Percentiles rank a stretch among this genome's conserved stretches.
Evolutionary conservation across 2,329 filamentous ascomycete genomes (phyloP).

Genomic region (Diplocarpon mali): DNA sequence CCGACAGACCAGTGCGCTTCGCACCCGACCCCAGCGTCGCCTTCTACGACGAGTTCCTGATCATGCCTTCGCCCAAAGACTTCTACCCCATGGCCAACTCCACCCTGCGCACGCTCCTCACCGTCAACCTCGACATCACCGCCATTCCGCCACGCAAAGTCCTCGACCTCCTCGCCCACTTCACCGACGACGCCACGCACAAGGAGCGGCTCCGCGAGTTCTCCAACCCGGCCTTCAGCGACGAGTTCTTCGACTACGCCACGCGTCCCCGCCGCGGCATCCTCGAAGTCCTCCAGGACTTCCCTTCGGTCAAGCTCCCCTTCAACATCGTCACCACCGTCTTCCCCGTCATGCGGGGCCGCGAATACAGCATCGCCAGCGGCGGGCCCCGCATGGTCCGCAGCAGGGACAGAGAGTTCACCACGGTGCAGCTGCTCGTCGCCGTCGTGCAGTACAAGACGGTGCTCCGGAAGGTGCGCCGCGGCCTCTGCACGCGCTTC

Average conservation of each 20-base stretch:
- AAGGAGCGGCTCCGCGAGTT: conserved; percentile 78
- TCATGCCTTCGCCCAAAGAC: conserved; percentile 20
- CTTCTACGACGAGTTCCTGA: conserved; percentile 21
- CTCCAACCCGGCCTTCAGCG: conserved; percentile 63
- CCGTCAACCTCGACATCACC: conserved; percentile 78
- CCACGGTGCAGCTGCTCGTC: conserved; percentile 60
- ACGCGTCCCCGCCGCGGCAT: conserved; percentile 83
- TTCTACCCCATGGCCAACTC: conserved; percentile 20
- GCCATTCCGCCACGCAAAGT: conserved; percentile 82
- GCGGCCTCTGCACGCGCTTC: conserved; percentile 87
- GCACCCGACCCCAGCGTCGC: conserved; percentile 22
- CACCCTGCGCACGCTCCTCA: conserved; percentile 63
- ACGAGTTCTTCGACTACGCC: conserved; percentile 94
- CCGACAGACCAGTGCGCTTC: conserved; percentile 57
- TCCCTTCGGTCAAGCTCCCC: conserved; percentile 72
- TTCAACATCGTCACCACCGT: conserved; percentile 59
- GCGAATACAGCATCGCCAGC: conserved; percentile 88
- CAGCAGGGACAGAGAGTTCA: conserved; percentile 19
- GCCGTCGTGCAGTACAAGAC: conserved; percentile 90
- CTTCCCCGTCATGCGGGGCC: conserved; percentile 73
- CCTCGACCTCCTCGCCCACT: conserved; percentile 67
- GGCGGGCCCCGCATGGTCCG: conserved; percentile 36
- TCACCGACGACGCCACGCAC: conserved; percentile 61
- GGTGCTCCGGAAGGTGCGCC: conserved; percentile 69
- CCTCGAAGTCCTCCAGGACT: conserved; percentile 85